Conservation (phyloP, 139 green algal genomes). For the Coccomyxa sp. region DNA sequence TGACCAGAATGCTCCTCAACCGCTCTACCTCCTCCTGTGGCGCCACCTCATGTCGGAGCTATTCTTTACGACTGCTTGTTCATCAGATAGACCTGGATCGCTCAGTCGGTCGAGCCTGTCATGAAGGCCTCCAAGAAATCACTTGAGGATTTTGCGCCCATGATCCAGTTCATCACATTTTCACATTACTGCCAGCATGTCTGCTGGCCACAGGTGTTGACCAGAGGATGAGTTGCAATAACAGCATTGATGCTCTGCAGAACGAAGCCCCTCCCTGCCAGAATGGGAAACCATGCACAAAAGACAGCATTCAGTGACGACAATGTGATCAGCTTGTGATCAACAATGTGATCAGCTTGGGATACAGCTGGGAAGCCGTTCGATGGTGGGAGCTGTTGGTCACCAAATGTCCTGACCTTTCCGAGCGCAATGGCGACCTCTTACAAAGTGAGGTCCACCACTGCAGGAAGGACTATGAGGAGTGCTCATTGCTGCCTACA, state of each 20-base stretch:
- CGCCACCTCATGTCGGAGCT: neutral
- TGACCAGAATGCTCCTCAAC: neutral
- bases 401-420: neutral
- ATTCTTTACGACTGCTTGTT: neutral
- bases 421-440: neutral
- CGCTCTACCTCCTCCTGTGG: neutral
- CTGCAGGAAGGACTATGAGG: neutral
- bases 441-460: neutral
- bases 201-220: no score
- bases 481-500: neutral
- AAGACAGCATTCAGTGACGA: no score
- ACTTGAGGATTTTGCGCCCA: neutral
- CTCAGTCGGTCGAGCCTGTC: neutral
- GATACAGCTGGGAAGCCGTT: no score
- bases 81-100: neutral
- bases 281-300: no score
- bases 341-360: no score
- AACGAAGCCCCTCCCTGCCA: no score
- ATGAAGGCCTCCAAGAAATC: neutral
- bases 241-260: no score
- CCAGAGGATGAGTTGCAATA: no score
- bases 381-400: no score
- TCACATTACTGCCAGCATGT: neutral
- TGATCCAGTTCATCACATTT: neutral
- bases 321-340: no score